Base-by-base conservation (phyloP, 192 early-diverging fungal species). In the Backusella tarrabulga region DNA sequence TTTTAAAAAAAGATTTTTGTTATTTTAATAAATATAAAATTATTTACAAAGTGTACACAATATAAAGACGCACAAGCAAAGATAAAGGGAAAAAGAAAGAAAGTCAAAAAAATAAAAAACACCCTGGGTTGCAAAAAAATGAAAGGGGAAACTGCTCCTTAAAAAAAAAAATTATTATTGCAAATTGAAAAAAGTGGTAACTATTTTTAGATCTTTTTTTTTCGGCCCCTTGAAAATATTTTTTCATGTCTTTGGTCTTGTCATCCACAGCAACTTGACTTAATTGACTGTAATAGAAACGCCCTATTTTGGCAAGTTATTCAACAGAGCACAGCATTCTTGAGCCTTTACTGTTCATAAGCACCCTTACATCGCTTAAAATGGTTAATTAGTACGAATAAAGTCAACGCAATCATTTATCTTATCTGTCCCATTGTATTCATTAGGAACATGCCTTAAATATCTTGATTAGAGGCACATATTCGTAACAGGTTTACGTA, bases 221-320 rank as follows among this genome's bases (percentile, higher is more conserved):
- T 50, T 50, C 46, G 46, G 46, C 46, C 46, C 46, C 46, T 50
- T 50, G 46, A 50, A 50, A 50, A 50, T 6, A n/a, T 15, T 44
- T 44, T 44, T 12, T 19, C 15, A 50, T 50, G 46, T 50, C 15
- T 19, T 50, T 50, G 46, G 19, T 50, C 46, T 50, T 50, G 46
- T 50, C 46, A 50, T 17, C 67, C 76, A 56, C 19, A 66, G 54
- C 72, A 79, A 42, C 77, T 79, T 67, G 19, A 76, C 32, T 77
- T 23, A 35, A 73, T 63, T 15, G 29, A 32, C 32, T 32, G 32
- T 50, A 66, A 73, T 44, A 14, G 42, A 44, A 44, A 44, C 4
- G 5, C 15, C 15, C 15, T 44, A 15, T 44, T 44, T 44, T 44
- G 5, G 42, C 4, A 44, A 17, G 15, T 44, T 1, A 3, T 40